Evolutionary conservation across 257 asterid genomes (phyloP).

Genomic region (Cruciata laevipes): DNA sequence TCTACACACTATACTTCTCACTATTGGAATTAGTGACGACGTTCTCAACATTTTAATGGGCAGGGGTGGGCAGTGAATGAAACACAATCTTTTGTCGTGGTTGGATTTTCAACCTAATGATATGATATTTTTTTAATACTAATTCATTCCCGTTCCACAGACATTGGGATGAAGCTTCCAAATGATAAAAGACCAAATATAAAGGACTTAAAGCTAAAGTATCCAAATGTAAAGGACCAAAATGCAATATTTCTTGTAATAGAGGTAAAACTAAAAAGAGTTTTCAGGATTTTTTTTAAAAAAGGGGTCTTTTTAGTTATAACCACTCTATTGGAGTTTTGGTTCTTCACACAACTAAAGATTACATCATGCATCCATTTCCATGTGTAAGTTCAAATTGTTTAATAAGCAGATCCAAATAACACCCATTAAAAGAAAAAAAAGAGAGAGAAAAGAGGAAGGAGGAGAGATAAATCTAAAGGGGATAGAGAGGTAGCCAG

Average conservation of each 20-base stretch:
- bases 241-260: background rate
- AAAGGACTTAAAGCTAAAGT: background rate
- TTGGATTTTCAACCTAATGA: too few relatives aligned
- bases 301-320: background rate
- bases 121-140: too few relatives aligned
- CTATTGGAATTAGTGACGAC: too few relatives aligned
- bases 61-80: too few relatives aligned
- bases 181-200: too few relatives aligned
- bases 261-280: background rate
- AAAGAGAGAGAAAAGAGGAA: background rate
- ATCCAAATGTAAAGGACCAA: background rate
- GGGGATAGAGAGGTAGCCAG: slow-evolving; percentile 5
- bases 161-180: too few relatives aligned
- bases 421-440: background rate
- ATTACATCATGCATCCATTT: background rate
- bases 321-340: slow-evolving; percentile 2
- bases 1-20: too few relatives aligned
- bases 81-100: too few relatives aligned
- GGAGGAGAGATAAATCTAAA: background rate
- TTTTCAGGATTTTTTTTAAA: background rate
- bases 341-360: background rate
- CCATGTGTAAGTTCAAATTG: background rate
- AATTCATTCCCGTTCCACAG: too few relatives aligned
- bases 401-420: background rate
- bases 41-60: too few relatives aligned